Percentiles rank a stretch among this genome's conserved stretches.
phyloP scores from a whole-genome alignment of 139 green algal genomes.

The Dunaliella primolecta region DNA sequence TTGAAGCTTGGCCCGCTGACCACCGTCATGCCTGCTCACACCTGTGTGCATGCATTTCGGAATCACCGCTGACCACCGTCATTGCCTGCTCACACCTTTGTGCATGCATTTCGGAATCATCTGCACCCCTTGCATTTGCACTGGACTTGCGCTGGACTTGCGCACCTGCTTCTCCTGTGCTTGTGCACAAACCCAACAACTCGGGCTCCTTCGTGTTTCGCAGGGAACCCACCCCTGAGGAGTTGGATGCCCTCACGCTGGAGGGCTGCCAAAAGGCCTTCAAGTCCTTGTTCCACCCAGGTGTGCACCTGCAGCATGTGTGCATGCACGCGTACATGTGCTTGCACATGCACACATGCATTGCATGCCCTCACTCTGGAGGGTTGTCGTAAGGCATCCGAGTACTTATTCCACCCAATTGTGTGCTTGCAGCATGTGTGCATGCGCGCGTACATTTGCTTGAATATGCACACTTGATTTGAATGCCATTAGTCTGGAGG shows the following conservation, averaged over 20 bases:
- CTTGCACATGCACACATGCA: background rate
- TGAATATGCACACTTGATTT: constrained; percentile 53
- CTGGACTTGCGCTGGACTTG: background rate
- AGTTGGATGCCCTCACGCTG: constrained; percentile 82
- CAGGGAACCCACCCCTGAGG: constrained; percentile 75
- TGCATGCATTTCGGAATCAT: background rate
- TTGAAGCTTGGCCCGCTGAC: too few relatives aligned
- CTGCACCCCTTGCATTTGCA: background rate
- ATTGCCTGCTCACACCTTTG: background rate
- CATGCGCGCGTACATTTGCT: background rate
- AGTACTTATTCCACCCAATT: constrained; percentile 71
- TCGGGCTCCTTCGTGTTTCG: too few relatives aligned
- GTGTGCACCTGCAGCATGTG: constrained; percentile 27
- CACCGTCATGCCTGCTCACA: too few relatives aligned
- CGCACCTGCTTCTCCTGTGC: background rate
- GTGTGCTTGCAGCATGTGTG: background rate
- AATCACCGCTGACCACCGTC: too few relatives aligned
- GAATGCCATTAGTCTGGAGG: constrained; percentile 79
- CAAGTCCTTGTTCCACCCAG: constrained; percentile 67
- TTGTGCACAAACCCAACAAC: too few relatives aligned
- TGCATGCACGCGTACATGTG: background rate
- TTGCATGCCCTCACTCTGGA: constrained; percentile 85
- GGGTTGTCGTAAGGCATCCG: constrained; percentile 47
- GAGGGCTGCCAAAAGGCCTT: constrained; percentile 58
- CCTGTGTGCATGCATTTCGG: too few relatives aligned